Evolutionary conservation across 108 stramenopile genomes (phyloP).

Genomic region (Discostella stelligeroides): DNA sequence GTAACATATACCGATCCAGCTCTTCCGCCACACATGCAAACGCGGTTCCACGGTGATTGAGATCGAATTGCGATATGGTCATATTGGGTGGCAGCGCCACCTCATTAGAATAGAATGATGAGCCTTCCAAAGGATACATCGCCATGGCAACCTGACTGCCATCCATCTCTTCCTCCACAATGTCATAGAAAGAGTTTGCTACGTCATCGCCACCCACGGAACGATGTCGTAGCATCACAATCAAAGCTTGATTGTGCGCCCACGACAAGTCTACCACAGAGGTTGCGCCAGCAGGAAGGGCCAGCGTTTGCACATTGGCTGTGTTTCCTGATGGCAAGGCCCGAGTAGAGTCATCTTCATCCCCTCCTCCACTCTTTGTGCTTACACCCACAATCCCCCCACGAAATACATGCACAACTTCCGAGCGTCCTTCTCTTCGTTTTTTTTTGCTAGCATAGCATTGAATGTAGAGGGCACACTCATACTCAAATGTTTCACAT

Average conservation of each 20-base stretch:
- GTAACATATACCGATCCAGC: conserved; percentile 35
- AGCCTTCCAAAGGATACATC: conserved; percentile 21
- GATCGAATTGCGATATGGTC: conserved; percentile 22
- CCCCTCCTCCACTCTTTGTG: conserved; percentile 1
- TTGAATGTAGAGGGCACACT: conserved; percentile 25
- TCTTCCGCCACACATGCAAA: conserved; percentile 34
- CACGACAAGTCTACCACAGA: conserved; percentile 39
- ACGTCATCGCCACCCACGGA: neutral
- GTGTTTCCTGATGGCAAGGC: conserved; percentile 8
- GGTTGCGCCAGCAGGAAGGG: conserved; percentile 5
- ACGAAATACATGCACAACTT: conserved; percentile 10
- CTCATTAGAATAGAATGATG: conserved; percentile 10
- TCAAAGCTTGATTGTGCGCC: conserved; percentile 20
- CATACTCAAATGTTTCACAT: conserved; percentile 13
- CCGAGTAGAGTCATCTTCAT: neutral
- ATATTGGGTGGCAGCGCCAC: conserved; percentile 21
- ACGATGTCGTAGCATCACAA: conserved; percentile 26
- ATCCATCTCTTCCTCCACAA: conserved; percentile 6
- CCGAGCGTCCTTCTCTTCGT: neutral
- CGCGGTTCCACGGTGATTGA: conserved; percentile 20
- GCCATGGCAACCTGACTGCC: conserved; percentile 7
- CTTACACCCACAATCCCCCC: conserved; percentile 4
- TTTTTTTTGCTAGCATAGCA: conserved; percentile 11
- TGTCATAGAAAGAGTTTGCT: conserved; percentile 2
- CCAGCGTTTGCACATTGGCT: conserved; percentile 18